Conservation (phyloP, 1,284 basidiomycete genomes). For the Gymnopus androsaceus region DNA sequence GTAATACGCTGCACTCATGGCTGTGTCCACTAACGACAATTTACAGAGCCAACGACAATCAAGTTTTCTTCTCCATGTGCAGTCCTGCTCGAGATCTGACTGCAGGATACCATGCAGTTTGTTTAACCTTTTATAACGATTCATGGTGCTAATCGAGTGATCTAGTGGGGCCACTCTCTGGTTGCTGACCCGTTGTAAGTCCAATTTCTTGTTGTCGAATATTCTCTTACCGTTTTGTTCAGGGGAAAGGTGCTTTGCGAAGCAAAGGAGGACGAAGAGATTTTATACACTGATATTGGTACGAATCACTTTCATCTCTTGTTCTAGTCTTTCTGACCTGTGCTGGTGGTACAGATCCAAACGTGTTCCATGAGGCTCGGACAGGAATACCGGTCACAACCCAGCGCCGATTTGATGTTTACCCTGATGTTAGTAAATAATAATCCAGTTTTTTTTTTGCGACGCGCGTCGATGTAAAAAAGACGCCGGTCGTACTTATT, state of each 20-base stretch:
- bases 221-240: slow-evolving; percentile 6
- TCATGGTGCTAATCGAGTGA: neutral
- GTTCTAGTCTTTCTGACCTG: too few species aligned
- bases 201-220: neutral
- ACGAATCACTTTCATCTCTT: slow-evolving; percentile 31
- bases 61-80: slow-evolving; percentile 94
- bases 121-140: slow-evolving; percentile 30
- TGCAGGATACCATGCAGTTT: slow-evolving; percentile 84
- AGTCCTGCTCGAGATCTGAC: slow-evolving; percentile 88
- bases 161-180: slow-evolving; percentile 88
- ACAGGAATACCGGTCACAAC: slow-evolving; percentile 84
- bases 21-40: neutral
- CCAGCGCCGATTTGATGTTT: slow-evolving; percentile 92
- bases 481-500: slow-evolving; percentile 26
- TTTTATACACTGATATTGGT: slow-evolving; percentile 84
- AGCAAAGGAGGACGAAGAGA: slow-evolving; percentile 79
- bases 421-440: slow-evolving; percentile 62
- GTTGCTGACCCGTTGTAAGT: slow-evolving; percentile 87
- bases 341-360: slow-evolving; percentile 58
- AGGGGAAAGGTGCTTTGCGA: slow-evolving; percentile 84
- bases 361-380: slow-evolving; percentile 68
- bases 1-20: slow-evolving; percentile 17
- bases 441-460: too few species aligned
- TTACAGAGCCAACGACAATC: slow-evolving; percentile 89
- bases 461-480: too few species aligned